Conservation (phyloP, 106 monocot genomes). For the Dioscorea dumetorum region DNA sequence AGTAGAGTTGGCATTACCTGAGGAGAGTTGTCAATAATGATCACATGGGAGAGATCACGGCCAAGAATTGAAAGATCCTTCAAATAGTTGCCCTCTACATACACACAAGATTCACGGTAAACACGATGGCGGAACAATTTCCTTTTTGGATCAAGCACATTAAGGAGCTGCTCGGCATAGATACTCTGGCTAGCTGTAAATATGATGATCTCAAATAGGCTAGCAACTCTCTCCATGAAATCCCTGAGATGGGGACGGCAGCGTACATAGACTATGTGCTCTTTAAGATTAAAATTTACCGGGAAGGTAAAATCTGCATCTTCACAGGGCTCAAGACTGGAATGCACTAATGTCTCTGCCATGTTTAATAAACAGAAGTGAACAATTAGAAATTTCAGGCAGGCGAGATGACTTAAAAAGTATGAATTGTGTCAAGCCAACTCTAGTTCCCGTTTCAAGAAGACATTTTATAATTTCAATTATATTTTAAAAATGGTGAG, state of each 20-base stretch:
- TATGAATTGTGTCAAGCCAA: no score
- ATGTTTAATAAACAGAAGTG: no score
- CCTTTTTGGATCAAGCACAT: slow-evolving; percentile 86
- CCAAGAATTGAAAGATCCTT: slow-evolving; percentile 93
- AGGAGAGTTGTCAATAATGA: slow-evolving; percentile 94
- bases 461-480: no score
- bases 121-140: slow-evolving; percentile 91
- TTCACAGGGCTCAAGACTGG: slow-evolving; percentile 74
- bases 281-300: slow-evolving; percentile 81
- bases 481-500: no score
- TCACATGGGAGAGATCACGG: slow-evolving; percentile 81
- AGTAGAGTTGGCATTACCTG: slow-evolving; percentile 40
- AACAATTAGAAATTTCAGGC: no score
- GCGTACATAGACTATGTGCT: slow-evolving; percentile 86
- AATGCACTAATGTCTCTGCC: slow-evolving; percentile 93
- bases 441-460: no score
- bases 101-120: slow-evolving; percentile 91
- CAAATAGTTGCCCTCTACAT: slow-evolving; percentile 91
- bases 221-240: slow-evolving; percentile 79
- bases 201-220: slow-evolving; percentile 81
- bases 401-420: no score
- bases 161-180: slow-evolving; percentile 91
- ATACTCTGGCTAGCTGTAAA: slow-evolving; percentile 99
- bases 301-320: slow-evolving; percentile 93
- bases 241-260: slow-evolving; percentile 80